phyloP scores from a whole-genome alignment of 2,329 filamentous ascomycete genomes.

The Cadophora malorum region DNA sequence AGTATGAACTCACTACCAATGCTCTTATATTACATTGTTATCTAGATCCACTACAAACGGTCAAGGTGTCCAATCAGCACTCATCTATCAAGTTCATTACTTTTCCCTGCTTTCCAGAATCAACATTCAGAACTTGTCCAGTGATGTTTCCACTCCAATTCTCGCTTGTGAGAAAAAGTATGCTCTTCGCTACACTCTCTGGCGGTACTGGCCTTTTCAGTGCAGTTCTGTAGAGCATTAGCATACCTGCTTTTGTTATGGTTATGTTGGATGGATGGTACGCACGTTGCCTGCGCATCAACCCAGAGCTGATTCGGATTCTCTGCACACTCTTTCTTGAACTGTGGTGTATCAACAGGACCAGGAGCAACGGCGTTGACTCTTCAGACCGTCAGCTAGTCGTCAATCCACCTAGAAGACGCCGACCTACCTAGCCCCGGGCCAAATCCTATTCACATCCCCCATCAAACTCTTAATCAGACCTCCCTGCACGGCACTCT shows the following conservation, averaged over 20 bases:
- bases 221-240: slow-evolving; percentile 40
- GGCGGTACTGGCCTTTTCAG: slow-evolving; percentile 48
- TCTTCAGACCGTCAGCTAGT: slow-evolving; percentile 43
- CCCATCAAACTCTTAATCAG: slow-evolving; percentile 50
- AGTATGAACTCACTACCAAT: too few relatives aligned
- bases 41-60: too few relatives aligned
- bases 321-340: slow-evolving; percentile 49
- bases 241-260: background rate
- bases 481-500: slow-evolving; percentile 54
- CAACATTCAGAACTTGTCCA: slow-evolving; percentile 53
- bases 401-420: too few relatives aligned
- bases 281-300: slow-evolving; percentile 52
- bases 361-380: slow-evolving; percentile 56
- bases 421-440: slow-evolving; percentile 33
- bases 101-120: slow-evolving; percentile 54
- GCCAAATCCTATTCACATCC: slow-evolving; percentile 49
- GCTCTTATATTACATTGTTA: too few relatives aligned
- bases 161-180: slow-evolving; percentile 54
- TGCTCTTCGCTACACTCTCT: slow-evolving; percentile 51
- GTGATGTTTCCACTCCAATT: slow-evolving; percentile 52
- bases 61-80: slow-evolving; percentile 7
- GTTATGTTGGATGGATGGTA: background rate
- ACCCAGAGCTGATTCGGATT: slow-evolving; percentile 49
- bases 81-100: slow-evolving; percentile 47
- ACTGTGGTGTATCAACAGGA: slow-evolving; percentile 52